Evolutionary conservation across 2,329 filamentous ascomycete species (phyloP).

Genomic region (Dothidotthia symphoricarpi): DNA sequence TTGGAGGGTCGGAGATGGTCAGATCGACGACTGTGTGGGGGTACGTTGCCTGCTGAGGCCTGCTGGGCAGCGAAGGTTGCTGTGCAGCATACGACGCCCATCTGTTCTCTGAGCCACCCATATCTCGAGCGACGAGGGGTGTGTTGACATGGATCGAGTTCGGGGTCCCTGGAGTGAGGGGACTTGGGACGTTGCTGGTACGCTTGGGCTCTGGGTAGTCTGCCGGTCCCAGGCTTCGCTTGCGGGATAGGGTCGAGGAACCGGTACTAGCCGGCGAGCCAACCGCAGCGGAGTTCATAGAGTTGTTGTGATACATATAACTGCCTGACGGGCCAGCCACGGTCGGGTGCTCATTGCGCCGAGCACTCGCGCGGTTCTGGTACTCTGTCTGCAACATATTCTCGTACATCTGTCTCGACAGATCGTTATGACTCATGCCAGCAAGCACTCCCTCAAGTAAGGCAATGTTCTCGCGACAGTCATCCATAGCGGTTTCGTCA

Average conservation of each 20-base stretch:
- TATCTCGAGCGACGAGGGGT: not conserved
- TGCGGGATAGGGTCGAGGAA: conserved; percentile 16
- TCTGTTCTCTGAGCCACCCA: not conserved
- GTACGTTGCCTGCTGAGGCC: conserved; percentile 5
- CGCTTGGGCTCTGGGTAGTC: conserved; percentile 27
- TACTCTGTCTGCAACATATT: conserved; percentile 9
- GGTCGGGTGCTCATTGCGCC: not conserved
- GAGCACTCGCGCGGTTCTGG: not conserved
- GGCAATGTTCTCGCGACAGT: conserved; percentile 1
- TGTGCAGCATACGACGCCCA: not conserved
- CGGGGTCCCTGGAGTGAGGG: conserved; percentile 22
- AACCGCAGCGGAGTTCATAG: not conserved
- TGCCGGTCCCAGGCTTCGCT: conserved; percentile 23
- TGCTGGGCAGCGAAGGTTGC: conserved; percentile 4
- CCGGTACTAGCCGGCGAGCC: conserved; percentile 3
- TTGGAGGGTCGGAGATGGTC: conserved; percentile 24
- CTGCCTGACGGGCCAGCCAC: not conserved
- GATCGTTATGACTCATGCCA: conserved; percentile 2
- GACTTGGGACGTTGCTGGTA: conserved; percentile 23
- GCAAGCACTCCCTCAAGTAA: conserved; percentile 7
- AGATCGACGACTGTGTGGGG: conserved; percentile 20
- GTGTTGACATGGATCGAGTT: conserved; percentile 8
- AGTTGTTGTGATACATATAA: not conserved
- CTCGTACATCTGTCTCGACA: conserved; percentile 4
- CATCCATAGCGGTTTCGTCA: too few relatives aligned